Evolutionary conservation across 768 basidiomycete species (phyloP).

Genomic region (Dacryopinax primogenitus): DNA sequence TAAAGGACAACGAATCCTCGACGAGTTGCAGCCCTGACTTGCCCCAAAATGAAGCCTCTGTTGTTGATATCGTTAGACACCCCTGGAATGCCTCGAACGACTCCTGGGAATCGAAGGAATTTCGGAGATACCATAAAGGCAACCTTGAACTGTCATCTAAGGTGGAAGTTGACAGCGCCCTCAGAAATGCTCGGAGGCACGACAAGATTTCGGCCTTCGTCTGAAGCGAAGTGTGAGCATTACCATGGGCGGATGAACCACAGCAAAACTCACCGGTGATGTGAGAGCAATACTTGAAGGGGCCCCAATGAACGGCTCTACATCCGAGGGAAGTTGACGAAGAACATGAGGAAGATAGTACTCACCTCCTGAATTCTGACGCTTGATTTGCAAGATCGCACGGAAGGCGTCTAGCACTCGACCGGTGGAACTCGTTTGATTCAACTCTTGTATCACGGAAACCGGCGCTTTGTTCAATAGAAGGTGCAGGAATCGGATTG

Average conservation of each 20-base stretch:
- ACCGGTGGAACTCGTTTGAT: conserved; percentile 3
- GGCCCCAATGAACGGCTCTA: neutral
- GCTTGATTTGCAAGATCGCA: conserved; percentile 49
- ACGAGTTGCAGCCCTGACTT: neutral
- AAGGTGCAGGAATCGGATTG: conserved; percentile 64
- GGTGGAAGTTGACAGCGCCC: neutral
- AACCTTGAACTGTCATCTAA: neutral
- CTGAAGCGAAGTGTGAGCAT: neutral
- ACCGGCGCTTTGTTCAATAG: conserved; percentile 59
- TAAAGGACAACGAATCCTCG: neutral
- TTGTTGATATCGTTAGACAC: neutral
- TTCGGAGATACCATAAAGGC: neutral
- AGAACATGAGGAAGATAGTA: neutral
- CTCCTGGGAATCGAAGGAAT: neutral
- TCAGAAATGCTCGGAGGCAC: neutral
- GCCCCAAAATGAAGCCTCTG: neutral
- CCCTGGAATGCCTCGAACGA: neutral
- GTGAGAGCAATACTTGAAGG: conserved; percentile 8
- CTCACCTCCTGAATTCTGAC: conserved; percentile 28
- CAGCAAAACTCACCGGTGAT: neutral
- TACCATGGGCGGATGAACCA: neutral
- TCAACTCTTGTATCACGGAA: conserved; percentile 55
- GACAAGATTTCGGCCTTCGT: neutral
- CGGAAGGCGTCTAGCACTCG: conserved; percentile 69
- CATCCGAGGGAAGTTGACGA: neutral